Evolutionary conservation across 495 filamentous ascomycete genomes (phyloP), one percentile per base, ranked within the genome.

Genomic region (Hyaloscypha finlandica): DNA sequence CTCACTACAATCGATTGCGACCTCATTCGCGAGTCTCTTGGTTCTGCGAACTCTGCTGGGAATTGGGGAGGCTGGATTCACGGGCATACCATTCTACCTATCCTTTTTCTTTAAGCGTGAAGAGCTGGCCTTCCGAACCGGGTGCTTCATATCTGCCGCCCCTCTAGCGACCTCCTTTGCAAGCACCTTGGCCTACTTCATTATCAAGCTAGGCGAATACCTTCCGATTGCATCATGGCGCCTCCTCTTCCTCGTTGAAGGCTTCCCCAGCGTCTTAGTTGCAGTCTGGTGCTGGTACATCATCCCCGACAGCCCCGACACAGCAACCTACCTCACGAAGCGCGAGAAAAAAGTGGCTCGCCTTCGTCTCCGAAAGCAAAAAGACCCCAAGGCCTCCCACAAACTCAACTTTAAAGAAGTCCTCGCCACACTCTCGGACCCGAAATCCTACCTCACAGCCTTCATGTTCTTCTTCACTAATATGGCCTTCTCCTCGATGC

Each of bases 161-260:
- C 92, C 93, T 4, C 79, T 96, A 6, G 92, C 93, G 11, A 95
- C 90, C 32, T 88, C 87, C 3, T 96, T 96, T 72, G 91, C 92
- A 0, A 91, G 92, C 32, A 90, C 90, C 14, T 80, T 97, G 0
- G 93, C 93, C 5, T 96, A 90, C 72, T 85, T 88, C 4, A 96
- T 97, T 69, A 89, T 91, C 4, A 88, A 86, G 8, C 84, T 92
- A 4, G 65, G 65, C 2, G 61, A 75, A 19, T 74, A 83, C 71
- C 76, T 84, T 6, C 81, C 85, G 32, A 81, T 97, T 56, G 89
- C 92, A 2, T 88, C 88, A 22, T 97, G 93, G 93, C 84, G 92
- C 11, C 78, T 97, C 2, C 78, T 97, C 48, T 95, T 97, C 75
- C 83, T 97, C 2, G 79, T 96, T n/a, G 93, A 97, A 77, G 93